Base-by-base conservation (phyloP, 768 basidiomycete species). In the Pisolithus microcarpus region DNA sequence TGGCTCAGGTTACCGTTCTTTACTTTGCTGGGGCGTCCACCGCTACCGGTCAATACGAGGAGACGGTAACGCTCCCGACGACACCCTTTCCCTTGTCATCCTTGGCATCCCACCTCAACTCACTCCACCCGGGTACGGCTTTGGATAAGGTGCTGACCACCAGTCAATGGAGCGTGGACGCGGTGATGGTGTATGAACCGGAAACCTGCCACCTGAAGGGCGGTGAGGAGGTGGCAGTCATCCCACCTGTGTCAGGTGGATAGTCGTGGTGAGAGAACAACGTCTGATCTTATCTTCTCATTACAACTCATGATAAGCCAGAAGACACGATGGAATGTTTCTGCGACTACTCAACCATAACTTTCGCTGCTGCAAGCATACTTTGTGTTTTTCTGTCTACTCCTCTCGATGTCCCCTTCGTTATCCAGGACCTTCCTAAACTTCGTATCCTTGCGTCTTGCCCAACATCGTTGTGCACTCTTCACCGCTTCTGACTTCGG, bases 221-320 rank as follows among this genome's bases (percentile, higher is more conserved):
- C 10, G 87, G 86, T 19, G 87, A 91, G 64, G 84, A 87, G 58
- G 78, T 90, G 7, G 87, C 82, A 13, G 75, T 91, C 23, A 91
- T 91, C 39, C 85, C 84, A 56, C 88, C 86, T 8, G 87, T 91
- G 0, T 87, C 85, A 48, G 89, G 90, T 5, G 88, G 88, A 30
- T 89, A 63, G 52, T 38, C 13, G 34, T 15, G 34, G 26, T 21
- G 5, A 40, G 28, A 23, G 28, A 36, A 18, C 31, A 43, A 21
- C 28, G 30, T 36, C 23, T 38, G 36, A 16, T n/a, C 23, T 42
- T 31, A 5, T 18, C 2, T 49, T 55, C 54, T 49, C 52, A 42
- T 49, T n/a, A 13, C 39, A 21, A 15, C 50, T 52, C 37, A 52
- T 50, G 21, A 21, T 23, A 7, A 38, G 18, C 23, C 11, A 15